A percentile compares a stretch with the other conserved stretches of the same genome.
These are phyloP conservation scores for Tetracentron sinense DNA, from an alignment of 164 flowering plant species.

Conservation along the genomic window DNA sequence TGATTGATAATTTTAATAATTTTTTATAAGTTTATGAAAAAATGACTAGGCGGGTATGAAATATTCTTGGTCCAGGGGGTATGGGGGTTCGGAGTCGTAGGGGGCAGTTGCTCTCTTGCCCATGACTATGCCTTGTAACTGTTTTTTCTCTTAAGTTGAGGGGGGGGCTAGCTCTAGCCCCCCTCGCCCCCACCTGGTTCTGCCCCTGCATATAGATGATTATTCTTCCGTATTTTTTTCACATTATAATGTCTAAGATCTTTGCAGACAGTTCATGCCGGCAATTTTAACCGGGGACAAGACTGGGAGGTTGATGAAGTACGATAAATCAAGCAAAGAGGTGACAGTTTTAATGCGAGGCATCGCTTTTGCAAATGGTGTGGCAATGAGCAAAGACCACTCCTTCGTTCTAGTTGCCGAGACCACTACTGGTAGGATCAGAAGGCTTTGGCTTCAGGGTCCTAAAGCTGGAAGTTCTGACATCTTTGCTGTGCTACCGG, in stretches of 20 bases:
- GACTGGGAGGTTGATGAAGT: conserved; percentile 25
- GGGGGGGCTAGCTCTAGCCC: too few species aligned
- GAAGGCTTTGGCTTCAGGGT: conserved; percentile 21
- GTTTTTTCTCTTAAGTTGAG: too few species aligned
- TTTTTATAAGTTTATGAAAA: too few species aligned
- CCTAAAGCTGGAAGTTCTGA: conserved; percentile 12
- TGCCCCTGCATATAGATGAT: too few species aligned
- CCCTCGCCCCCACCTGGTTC: too few species aligned
- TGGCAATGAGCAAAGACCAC: conserved; percentile 28
- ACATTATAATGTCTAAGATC: neutral
- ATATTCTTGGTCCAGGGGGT: too few species aligned
- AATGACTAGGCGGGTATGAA: too few species aligned
- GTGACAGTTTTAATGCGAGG: conserved; percentile 16
- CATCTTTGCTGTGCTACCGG: conserved; percentile 10
- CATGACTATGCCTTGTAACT: too few species aligned
- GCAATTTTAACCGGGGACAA: conserved; percentile 17
- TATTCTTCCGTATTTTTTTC: too few species aligned
- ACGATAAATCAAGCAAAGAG: conserved; percentile 11
- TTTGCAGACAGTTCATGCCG: conserved; percentile 14
- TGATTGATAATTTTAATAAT: too few species aligned
- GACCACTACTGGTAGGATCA: conserved; percentile 23
- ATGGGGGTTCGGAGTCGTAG: too few species aligned
- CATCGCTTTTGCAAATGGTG: conserved; percentile 30
- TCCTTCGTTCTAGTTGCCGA: conserved; percentile 26
- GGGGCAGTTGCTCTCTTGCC: too few species aligned